phyloP scores from a whole-genome alignment of 1,139 yeast genomes.

The Hansenula anomala region DNA sequence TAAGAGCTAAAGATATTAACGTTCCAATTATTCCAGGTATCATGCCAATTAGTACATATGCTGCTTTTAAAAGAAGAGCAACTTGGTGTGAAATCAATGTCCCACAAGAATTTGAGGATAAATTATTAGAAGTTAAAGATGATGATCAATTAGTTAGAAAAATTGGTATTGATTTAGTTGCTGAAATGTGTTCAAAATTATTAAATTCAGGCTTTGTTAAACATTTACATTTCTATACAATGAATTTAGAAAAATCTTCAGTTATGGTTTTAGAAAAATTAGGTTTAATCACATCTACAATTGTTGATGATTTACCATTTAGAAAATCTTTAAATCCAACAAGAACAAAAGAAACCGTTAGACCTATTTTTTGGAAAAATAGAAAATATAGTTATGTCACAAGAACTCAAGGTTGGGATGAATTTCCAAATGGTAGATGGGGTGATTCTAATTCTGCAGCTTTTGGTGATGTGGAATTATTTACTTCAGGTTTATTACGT shows the following conservation, averaged over 20 bases:
- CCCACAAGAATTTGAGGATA: constrained; percentile 69
- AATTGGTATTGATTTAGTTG: constrained; percentile 76
- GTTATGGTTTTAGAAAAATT: constrained; percentile 80
- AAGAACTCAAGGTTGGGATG: constrained; percentile 93
- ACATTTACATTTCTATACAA: constrained; percentile 92
- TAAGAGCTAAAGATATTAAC: constrained; percentile 70
- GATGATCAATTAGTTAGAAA: constrained; percentile 88
- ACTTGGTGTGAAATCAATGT: constrained; percentile 85
- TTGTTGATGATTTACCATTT: constrained; percentile 62
- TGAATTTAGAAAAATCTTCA: constrained; percentile 91
- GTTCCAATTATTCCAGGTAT: constrained; percentile 95
- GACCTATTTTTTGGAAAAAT: constrained; percentile 97
- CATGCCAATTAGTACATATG: constrained; percentile 96
- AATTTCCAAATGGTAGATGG: constrained; percentile 93
- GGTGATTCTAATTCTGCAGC: constrained; percentile 95
- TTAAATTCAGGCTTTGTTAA: constrained; percentile 68
- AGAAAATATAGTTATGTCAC: constrained; percentile 87
- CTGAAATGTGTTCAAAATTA: constrained; percentile 76
- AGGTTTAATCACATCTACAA: constrained; percentile 40
- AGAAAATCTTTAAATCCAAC: constrained; percentile 82
- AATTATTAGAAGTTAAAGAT: constrained; percentile 78
- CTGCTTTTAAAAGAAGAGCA: constrained; percentile 88
- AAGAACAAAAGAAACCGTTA: constrained; percentile 75
- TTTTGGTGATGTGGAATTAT: constrained; percentile 78
- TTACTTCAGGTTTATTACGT: constrained; percentile 73